Evolutionary conservation across 2,329 filamentous ascomycete species (phyloP).

Genomic region (Cyclaneusma minus): DNA sequence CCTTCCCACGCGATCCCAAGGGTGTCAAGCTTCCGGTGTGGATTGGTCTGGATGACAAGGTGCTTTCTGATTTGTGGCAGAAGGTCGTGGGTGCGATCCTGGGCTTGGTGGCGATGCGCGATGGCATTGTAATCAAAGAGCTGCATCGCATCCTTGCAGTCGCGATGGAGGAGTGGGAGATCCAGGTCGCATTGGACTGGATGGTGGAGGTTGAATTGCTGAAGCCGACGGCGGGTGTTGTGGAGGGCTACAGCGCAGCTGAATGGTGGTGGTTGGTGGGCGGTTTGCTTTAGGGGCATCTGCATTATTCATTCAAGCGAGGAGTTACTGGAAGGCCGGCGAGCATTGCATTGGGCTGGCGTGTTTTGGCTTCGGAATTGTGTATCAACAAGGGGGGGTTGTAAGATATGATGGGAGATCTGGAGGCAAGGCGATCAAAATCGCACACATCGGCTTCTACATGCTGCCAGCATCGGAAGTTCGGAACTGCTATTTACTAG

Average conservation of each 20-base stretch:
- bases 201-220: conserved; percentile 33
- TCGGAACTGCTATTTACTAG: too few species aligned
- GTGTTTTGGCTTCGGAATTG: too few species aligned
- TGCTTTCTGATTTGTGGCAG: conserved; percentile 46
- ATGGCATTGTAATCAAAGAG: conserved; percentile 35
- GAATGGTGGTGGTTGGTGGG: too few species aligned
- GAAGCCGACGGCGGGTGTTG: conserved; percentile 30
- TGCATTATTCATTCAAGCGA: too few species aligned
- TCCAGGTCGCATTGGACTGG: conserved; percentile 43
- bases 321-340: too few species aligned
- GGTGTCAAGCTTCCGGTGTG: conserved; percentile 48
- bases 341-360: too few species aligned
- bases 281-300: too few species aligned
- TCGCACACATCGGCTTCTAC: too few species aligned
- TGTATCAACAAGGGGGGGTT: too few species aligned
- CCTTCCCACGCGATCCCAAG: conserved; percentile 13
- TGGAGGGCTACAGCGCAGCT: conserved; percentile 6
- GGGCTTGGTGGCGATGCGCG: conserved; percentile 45
- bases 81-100: conserved; percentile 45
- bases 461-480: too few species aligned
- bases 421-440: too few species aligned
- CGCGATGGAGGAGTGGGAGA: conserved; percentile 47
- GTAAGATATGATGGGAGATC: too few species aligned
- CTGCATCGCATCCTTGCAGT: conserved; percentile 40
- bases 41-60: conserved; percentile 50